Conservation (phyloP, 2,329 filamentous ascomycete genomes). For the Neopestalotiopsis sp. region DNA sequence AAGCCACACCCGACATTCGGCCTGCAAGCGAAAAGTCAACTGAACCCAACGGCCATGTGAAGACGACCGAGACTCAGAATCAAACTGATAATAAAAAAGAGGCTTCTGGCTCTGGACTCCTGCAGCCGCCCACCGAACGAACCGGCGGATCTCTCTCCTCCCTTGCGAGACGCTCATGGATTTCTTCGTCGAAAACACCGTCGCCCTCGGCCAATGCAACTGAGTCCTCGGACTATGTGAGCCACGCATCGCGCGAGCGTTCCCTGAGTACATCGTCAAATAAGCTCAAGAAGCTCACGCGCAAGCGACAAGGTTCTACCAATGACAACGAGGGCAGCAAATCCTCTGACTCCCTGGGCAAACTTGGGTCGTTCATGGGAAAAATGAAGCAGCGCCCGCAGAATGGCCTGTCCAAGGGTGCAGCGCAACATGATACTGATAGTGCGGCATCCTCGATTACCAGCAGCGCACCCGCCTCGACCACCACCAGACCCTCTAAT, state of each 20-base stretch:
- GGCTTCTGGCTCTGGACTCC: conserved; percentile 21
- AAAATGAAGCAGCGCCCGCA: conserved; percentile 56
- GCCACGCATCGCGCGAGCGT: conserved; percentile 29
- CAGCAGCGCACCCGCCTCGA: conserved; percentile 48
- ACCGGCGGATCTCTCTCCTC: conserved; percentile 52
- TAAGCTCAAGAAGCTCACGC: conserved; percentile 36
- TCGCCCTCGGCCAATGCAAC: conserved; percentile 44
- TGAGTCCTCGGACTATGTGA: conserved; percentile 28
- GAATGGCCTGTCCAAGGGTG: conserved; percentile 45
- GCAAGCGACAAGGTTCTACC: conserved; percentile 36
- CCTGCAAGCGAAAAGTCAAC: conserved; percentile 33
- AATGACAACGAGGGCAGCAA: conserved; percentile 35
- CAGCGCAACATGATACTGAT: conserved; percentile 34
- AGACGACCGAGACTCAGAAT: conserved; percentile 1
- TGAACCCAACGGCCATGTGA: conserved; percentile 18
- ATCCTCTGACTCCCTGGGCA: conserved; percentile 41
- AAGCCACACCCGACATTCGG: conserved; percentile 43
- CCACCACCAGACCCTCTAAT: conserved; percentile 37
- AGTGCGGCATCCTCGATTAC: conserved; percentile 54
- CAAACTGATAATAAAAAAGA: conserved; percentile 18
- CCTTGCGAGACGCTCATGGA: conserved; percentile 59
- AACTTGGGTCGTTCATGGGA: conserved; percentile 48
- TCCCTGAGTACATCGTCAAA: conserved; percentile 35
- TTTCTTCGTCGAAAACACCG: conserved; percentile 52
- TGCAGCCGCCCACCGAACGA: conserved; percentile 39